Evolutionary conservation across 139 green algal species (phyloP).

Genomic region (Yamagishiella unicocca): DNA sequence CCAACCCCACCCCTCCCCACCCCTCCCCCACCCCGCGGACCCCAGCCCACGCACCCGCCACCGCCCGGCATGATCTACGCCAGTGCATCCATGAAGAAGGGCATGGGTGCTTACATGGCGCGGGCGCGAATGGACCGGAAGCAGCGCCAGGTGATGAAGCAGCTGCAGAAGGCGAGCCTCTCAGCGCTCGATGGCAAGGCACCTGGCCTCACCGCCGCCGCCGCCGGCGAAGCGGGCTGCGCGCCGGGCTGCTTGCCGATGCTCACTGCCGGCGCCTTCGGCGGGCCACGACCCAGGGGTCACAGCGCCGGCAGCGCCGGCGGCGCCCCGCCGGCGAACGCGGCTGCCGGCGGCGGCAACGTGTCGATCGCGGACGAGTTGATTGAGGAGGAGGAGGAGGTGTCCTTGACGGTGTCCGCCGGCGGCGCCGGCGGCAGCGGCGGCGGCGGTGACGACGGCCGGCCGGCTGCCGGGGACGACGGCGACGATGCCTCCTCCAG

Average conservation of each 20-base stretch:
- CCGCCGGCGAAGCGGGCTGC: no score
- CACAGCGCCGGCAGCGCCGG: background rate
- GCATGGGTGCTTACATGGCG: no score
- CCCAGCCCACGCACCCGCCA: no score
- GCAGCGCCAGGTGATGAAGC: no score
- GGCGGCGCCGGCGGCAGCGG: background rate
- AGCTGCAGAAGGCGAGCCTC: no score
- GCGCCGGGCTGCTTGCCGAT: background rate
- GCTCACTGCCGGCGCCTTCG: background rate
- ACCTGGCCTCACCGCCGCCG: background rate
- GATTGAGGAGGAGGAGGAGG: conserved; percentile 24
- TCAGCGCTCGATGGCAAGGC: background rate
- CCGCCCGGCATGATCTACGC: no score
- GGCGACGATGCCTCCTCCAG: background rate
- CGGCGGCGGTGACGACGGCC: background rate
- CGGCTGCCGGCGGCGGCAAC: background rate
- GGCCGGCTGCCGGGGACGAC: background rate
- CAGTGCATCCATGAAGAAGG: no score
- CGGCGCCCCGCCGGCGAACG: background rate
- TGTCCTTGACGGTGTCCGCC: background rate
- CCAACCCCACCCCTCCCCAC: no score
- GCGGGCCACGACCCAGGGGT: background rate
- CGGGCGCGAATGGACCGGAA: no score
- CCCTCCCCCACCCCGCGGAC: no score
- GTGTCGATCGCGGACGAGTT: background rate